Evolutionary conservation across 2,329 filamentous ascomycete species (phyloP).

Genomic region (Xylaria multiplex): DNA sequence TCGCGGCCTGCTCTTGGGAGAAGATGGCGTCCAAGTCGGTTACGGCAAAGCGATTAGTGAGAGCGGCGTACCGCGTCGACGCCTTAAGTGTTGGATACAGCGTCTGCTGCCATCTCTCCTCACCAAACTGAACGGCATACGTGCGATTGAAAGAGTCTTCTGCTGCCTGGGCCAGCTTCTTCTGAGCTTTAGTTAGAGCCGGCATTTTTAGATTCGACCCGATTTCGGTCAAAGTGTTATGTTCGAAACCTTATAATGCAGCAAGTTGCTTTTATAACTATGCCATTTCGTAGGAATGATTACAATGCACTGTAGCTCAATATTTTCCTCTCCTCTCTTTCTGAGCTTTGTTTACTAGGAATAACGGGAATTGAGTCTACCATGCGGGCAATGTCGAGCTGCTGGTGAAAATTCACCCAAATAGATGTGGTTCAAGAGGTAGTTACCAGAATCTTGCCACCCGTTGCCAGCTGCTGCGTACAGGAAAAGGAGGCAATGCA

Average conservation of each 20-base stretch:
- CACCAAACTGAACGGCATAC: conserved; percentile 41
- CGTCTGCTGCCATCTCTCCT: conserved; percentile 44
- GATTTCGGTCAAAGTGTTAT: background rate
- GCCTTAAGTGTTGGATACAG: conserved; percentile 43
- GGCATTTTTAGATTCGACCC: conserved; percentile 35
- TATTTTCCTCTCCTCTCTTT: too few relatives aligned
- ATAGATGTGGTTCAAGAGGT: background rate
- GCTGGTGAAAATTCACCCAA: background rate
- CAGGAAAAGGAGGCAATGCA: background rate
- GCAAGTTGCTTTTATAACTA: background rate
- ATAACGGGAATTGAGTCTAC: background rate
- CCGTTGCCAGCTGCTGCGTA: conserved; percentile 15
- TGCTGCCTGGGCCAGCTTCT: conserved; percentile 42
- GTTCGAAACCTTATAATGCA: background rate
- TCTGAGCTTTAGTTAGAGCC: conserved; percentile 44
- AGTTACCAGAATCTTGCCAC: background rate
- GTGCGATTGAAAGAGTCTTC: conserved; percentile 44
- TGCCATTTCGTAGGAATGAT: background rate
- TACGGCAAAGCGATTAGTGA: conserved; percentile 42
- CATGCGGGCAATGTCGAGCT: too few relatives aligned
- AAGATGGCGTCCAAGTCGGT: conserved; percentile 34
- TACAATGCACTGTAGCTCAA: background rate
- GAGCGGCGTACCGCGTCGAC: conserved; percentile 45
- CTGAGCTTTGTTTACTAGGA: background rate
- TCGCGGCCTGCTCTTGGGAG: conserved; percentile 32